Conservation (phyloP, 164 flowering plant genomes). For the Umbilicus rupestris region DNA sequence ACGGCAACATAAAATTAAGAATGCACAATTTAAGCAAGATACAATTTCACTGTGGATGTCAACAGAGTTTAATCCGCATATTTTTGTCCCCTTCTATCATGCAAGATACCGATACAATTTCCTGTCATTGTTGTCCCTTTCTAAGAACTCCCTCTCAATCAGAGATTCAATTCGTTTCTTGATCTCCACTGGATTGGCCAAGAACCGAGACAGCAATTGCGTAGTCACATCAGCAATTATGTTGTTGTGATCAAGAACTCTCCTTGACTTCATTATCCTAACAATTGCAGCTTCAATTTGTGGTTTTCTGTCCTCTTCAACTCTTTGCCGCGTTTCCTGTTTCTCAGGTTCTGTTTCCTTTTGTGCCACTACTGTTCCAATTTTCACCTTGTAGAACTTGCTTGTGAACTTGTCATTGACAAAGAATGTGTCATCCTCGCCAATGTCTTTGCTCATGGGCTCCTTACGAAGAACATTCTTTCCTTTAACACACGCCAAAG, state of each 20-base stretch:
- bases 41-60: neutral
- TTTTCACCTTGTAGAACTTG: conserved; percentile 82
- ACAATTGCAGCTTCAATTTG: conserved; percentile 97
- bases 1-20: neutral
- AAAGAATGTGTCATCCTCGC: conserved; percentile 70
- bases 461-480: conserved; percentile 78
- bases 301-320: conserved; percentile 95
- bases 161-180: conserved; percentile 95
- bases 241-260: conserved; percentile 81
- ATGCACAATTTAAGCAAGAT: neutral
- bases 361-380: conserved; percentile 92
- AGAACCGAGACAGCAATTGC: conserved; percentile 82
- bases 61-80: neutral
- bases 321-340: conserved; percentile 88
- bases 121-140: conserved; percentile 76
- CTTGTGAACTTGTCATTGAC: conserved; percentile 81
- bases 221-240: conserved; percentile 90
- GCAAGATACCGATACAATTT: conserved; percentile 84
- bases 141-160: conserved; percentile 91
- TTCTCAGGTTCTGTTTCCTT: conserved; percentile 96
- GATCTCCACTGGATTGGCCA: conserved; percentile 83
- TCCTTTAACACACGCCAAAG: conserved; percentile 43
- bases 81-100: conserved; percentile 19
- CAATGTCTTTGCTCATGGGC: conserved; percentile 92
- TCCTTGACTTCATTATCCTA: conserved; percentile 86